Evolutionary conservation across 208 protist species (phyloP).

Genomic region (Wallacemonas sp.): DNA sequence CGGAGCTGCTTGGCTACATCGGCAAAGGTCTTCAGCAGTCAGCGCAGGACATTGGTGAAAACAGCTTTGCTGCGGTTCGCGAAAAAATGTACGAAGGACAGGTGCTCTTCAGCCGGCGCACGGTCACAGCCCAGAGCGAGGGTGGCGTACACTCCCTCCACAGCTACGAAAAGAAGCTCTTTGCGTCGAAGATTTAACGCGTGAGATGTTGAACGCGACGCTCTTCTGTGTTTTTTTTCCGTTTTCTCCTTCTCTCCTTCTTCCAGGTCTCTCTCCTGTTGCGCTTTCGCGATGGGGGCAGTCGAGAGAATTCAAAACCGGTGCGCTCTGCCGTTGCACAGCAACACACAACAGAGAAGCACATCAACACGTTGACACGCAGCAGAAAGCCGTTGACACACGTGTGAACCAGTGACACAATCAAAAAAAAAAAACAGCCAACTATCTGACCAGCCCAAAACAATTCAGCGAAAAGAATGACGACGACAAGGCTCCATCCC

Average conservation of each 20-base stretch:
- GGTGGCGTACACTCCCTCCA: conserved; percentile 92
- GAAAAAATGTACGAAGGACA: conserved; percentile 90
- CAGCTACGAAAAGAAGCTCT: conserved; percentile 92
- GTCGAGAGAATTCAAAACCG: too few species aligned
- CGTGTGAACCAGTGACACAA: too few species aligned
- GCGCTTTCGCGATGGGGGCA: background rate
- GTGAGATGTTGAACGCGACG: too few species aligned
- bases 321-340: background rate
- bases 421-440: too few species aligned
- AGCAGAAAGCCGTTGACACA: too few species aligned
- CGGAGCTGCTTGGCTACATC: conserved; percentile 88
- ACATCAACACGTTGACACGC: background rate
- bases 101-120: conserved; percentile 92
- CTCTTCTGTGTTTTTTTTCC: background rate
- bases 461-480: too few species aligned
- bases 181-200: conserved; percentile 75
- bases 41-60: conserved; percentile 92
- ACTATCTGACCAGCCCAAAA: too few species aligned
- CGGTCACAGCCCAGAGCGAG: conserved; percentile 89
- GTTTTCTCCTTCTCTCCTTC: background rate
- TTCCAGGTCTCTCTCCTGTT: conserved; percentile 2
- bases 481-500: too few species aligned
- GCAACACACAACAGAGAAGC: background rate
- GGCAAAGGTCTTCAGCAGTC: conserved; percentile 92
- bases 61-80: conserved; percentile 75